Conservation (phyloP, 106 monocot genomes). For the Chionographis japonica region DNA sequence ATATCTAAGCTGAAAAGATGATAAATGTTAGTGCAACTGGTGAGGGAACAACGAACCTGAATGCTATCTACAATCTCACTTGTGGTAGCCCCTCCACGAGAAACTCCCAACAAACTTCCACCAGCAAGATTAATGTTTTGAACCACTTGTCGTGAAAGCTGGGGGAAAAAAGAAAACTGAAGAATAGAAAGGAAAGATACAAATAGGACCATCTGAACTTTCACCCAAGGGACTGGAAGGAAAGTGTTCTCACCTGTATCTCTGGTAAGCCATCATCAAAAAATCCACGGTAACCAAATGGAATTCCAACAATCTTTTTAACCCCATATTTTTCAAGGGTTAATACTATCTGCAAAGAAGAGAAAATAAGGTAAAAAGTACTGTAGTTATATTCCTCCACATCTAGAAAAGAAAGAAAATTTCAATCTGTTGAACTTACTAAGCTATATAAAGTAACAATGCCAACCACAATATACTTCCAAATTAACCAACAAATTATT, state of each 20-base stretch:
- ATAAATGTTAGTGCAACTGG: background rate
- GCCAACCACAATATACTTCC: too few species aligned
- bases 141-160: constrained; percentile 69
- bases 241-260: constrained; percentile 38
- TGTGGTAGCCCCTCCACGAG: constrained; percentile 58
- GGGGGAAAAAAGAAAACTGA: background rate
- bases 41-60: constrained; percentile 32
- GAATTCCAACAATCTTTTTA: constrained; percentile 81
- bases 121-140: constrained; percentile 83
- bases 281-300: constrained; percentile 80
- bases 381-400: too few species aligned
- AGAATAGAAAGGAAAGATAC: background rate
- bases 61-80: constrained; percentile 74
- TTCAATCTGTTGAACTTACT: too few species aligned
- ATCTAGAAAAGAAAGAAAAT: too few species aligned
- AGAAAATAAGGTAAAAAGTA: background rate
- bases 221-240: background rate
- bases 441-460: too few species aligned
- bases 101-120: constrained; percentile 81
- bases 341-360: constrained; percentile 69
- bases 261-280: constrained; percentile 48
- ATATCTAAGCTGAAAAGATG: background rate
- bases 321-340: constrained; percentile 91
- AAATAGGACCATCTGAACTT: background rate
- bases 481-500: too few species aligned